phyloP scores from a whole-genome alignment of 129 eudicot genomes.

The Saussurea involucrata region DNA sequence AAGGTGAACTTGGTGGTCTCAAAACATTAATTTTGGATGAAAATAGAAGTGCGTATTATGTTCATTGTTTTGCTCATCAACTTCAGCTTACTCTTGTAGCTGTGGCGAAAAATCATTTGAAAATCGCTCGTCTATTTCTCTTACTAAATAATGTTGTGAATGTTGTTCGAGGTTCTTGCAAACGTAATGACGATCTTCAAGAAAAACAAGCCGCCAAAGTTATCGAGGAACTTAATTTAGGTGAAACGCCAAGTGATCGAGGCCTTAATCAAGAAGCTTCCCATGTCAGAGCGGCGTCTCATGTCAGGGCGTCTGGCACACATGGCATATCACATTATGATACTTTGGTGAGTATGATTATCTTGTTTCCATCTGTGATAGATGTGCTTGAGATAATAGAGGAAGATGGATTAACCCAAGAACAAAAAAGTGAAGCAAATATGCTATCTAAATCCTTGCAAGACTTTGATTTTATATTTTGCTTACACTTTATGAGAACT shows the following conservation, averaged over 20 bases:
- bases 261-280: neutral
- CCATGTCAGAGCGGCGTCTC: neutral
- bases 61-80: slow-evolving; percentile 20
- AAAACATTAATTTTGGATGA: slow-evolving; percentile 3
- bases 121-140: neutral
- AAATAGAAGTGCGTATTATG: neutral
- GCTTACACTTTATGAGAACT: neutral
- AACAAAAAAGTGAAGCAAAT: neutral
- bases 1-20: neutral
- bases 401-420: neutral
- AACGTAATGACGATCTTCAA: neutral
- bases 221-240: neutral
- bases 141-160: neutral
- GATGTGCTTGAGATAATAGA: slow-evolving; percentile 1
- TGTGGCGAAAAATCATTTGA: neutral
- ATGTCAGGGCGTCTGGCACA: neutral
- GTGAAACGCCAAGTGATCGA: neutral
- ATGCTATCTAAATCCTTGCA: neutral
- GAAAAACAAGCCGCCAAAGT: neutral
- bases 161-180: slow-evolving; percentile 7
- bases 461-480: slow-evolving; percentile 4
- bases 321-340: neutral
- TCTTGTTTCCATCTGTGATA: neutral
- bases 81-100: slow-evolving; percentile 8
- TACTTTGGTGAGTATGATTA: neutral